A percentile compares a stretch with the other conserved stretches of the same genome.
These are phyloP conservation scores for Barnettozyma sp. DNA, from an alignment of 805 yeast species.

Conservation along the genomic window DNA sequence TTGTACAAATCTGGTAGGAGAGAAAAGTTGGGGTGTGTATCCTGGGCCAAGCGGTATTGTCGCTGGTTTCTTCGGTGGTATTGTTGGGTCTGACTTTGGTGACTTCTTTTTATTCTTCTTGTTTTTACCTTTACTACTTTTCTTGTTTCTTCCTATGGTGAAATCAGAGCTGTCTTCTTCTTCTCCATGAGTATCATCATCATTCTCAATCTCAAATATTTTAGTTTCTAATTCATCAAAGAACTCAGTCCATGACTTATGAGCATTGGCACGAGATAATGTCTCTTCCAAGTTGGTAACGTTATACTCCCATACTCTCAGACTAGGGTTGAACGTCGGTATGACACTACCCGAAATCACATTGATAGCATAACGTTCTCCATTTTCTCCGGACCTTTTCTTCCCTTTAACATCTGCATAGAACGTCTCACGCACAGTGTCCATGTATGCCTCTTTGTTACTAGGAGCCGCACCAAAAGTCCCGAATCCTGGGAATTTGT, in stretches of 20 bases:
- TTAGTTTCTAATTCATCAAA: slow-evolving; percentile 40
- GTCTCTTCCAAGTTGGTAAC: slow-evolving; percentile 41
- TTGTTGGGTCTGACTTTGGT: slow-evolving; percentile 44
- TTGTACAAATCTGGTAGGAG: slow-evolving; percentile 69
- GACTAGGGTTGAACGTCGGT: slow-evolving; percentile 80
- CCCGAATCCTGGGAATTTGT: slow-evolving; percentile 26
- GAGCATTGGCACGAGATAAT: slow-evolving; percentile 10
- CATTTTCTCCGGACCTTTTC: slow-evolving; percentile 30
- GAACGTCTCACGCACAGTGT: slow-evolving; percentile 42
- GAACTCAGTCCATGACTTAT: slow-evolving; percentile 53
- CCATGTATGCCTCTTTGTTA: slow-evolving; percentile 61
- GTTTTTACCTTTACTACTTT: slow-evolving; percentile 19
- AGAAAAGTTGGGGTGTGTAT: slow-evolving; percentile 58
- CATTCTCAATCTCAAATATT: slow-evolving; percentile 28
- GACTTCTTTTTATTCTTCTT: slow-evolving; percentile 23
- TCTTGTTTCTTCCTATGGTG: slow-evolving; percentile 13
- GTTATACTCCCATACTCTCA: slow-evolving; percentile 85
- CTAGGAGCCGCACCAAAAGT: slow-evolving; percentile 58
- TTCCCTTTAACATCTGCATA: slow-evolving; percentile 34
- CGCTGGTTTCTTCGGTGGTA: slow-evolving; percentile 55
- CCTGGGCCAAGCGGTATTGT: slow-evolving; percentile 65
- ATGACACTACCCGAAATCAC: slow-evolving; percentile 69
- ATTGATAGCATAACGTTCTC: slow-evolving; percentile 61
- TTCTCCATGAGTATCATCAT: slow-evolving; percentile 24
- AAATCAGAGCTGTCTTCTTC: slow-evolving; percentile 22